Percentiles rank a stretch among this genome's conserved stretches.
Evolutionary conservation across 2,329 filamentous ascomycete species (phyloP).

Genomic region (Claviceps humidiphila): DNA sequence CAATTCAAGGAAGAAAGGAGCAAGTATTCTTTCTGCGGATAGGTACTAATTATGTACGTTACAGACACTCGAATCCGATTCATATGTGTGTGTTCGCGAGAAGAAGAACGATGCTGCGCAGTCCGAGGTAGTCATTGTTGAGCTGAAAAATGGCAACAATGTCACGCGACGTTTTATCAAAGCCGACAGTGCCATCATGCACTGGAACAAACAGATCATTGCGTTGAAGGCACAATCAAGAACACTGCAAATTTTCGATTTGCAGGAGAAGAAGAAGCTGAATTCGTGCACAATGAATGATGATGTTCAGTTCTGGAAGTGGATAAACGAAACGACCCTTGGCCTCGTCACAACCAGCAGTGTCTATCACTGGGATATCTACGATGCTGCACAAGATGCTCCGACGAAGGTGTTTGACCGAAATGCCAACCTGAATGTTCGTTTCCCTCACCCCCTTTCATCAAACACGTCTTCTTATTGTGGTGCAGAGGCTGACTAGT

Average conservation of each 20-base stretch:
- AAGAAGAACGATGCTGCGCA: conserved; percentile 74
- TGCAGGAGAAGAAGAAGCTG: conserved; percentile 83
- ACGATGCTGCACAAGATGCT: conserved; percentile 64
- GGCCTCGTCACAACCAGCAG: conserved; percentile 83
- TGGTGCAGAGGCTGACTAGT: neutral
- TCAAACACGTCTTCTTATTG: neutral
- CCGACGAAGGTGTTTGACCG: conserved; percentile 91
- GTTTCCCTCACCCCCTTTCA: conserved; percentile 19
- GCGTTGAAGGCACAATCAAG: conserved; percentile 88
- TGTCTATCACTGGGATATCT: conserved; percentile 97
- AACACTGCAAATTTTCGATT: conserved; percentile 95
- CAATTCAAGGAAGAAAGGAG: neutral
- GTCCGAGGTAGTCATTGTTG: conserved; percentile 91
- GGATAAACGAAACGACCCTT: conserved; percentile 81
- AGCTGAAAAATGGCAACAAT: conserved; percentile 96
- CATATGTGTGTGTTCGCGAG: conserved; percentile 91
- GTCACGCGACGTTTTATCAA: conserved; percentile 91
- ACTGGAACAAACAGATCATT: conserved; percentile 92
- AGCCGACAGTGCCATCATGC: conserved; percentile 99
- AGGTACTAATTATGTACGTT: neutral
- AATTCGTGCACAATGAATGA: conserved; percentile 96
- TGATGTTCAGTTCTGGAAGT: conserved; percentile 98
- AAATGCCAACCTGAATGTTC: conserved; percentile 74
- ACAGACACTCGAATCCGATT: conserved; percentile 94
- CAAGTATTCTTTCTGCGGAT: neutral